Percentiles rank a stretch among this genome's conserved stretches.
Evolutionary conservation across 2,329 filamentous ascomycete species (phyloP).

Genomic region (Byssoonygena ceratinophila): DNA sequence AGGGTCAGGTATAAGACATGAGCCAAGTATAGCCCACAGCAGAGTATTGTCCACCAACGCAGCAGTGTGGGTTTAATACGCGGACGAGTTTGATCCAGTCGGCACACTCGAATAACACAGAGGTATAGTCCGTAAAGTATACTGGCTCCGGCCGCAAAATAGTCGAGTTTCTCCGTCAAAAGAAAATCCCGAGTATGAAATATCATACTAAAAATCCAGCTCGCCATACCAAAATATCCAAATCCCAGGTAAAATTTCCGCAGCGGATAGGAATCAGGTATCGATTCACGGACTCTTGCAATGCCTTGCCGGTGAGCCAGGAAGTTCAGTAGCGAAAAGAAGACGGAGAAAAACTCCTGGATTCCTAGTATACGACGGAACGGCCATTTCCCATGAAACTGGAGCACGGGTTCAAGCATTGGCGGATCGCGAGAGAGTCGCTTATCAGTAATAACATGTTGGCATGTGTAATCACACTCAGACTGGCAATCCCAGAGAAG

Average conservation of each 20-base stretch:
- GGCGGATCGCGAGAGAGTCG: slow-evolving; percentile 56
- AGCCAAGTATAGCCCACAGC: slow-evolving; percentile 56
- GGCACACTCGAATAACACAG: slow-evolving; percentile 67
- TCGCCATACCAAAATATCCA: slow-evolving; percentile 67
- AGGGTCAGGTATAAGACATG: slow-evolving; percentile 79
- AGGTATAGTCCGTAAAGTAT: slow-evolving; percentile 90
- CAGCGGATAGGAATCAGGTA: slow-evolving; percentile 65
- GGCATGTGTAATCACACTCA: slow-evolving; percentile 97
- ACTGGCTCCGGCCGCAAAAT: slow-evolving; percentile 82
- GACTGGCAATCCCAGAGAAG: slow-evolving; percentile 84
- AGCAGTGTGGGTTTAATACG: slow-evolving; percentile 46
- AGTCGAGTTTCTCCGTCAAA: slow-evolving; percentile 86
- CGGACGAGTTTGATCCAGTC: slow-evolving; percentile 54
- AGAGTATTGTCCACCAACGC: slow-evolving; percentile 64
- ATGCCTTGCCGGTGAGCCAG: slow-evolving; percentile 74
- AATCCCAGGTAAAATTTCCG: slow-evolving; percentile 71
- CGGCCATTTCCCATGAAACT: slow-evolving; percentile 99
- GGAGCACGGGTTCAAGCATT: slow-evolving; percentile 59
- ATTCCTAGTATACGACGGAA: slow-evolving; percentile 83
- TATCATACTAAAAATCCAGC: slow-evolving; percentile 80
- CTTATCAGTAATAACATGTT: slow-evolving; percentile 72
- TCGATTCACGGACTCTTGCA: slow-evolving; percentile 53
- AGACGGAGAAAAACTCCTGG: slow-evolving; percentile 86
- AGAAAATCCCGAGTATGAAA: slow-evolving; percentile 86
- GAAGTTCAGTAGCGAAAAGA: slow-evolving; percentile 89